phyloP scores from a whole-genome alignment of 2,329 filamentous ascomycete genomes.

The Ophiocordyceps australis region DNA sequence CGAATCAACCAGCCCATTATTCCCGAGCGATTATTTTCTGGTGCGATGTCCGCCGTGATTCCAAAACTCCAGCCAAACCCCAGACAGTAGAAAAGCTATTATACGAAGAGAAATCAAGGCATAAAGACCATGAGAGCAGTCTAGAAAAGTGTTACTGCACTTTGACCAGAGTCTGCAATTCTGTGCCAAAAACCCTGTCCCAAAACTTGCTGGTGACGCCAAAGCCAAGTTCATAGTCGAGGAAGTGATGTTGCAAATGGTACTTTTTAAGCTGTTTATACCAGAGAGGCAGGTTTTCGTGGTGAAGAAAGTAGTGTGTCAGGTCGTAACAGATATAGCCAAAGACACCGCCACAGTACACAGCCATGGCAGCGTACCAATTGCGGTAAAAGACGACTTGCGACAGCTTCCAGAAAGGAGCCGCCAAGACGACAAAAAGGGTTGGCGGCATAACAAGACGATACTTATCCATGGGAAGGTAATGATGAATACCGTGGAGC shows the following conservation, averaged over 20 bases:
- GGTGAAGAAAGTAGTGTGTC: slow-evolving; percentile 97
- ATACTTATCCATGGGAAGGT: slow-evolving; percentile 97
- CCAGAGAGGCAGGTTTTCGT: slow-evolving; percentile 77
- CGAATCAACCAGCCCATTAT: no score
- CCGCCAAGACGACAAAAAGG: slow-evolving; percentile 66
- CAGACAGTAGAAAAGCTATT: no score
- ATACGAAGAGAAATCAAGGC: background rate
- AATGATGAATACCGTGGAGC: slow-evolving; percentile 93
- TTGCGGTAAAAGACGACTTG: slow-evolving; percentile 67
- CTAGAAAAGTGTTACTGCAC: slow-evolving; percentile 8
- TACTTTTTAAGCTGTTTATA: slow-evolving; percentile 94
- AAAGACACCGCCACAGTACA: slow-evolving; percentile 81
- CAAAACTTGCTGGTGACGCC: slow-evolving; percentile 94
- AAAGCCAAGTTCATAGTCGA: slow-evolving; percentile 94
- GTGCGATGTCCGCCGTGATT: no score
- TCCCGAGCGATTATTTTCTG: no score
- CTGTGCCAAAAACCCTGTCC: slow-evolving; percentile 83
- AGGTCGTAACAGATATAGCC: slow-evolving; percentile 94
- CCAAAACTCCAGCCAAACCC: no score
- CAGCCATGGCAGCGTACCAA: slow-evolving; percentile 64
- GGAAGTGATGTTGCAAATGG: slow-evolving; percentile 91
- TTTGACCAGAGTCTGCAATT: slow-evolving; percentile 33
- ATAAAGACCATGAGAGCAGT: no score
- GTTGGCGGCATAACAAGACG: slow-evolving; percentile 93
- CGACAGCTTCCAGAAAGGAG: slow-evolving; percentile 84